These are phyloP conservation scores for Moesziomyces parantarcticus DNA, from an alignment of 1,284 basidiomycete species.

Conservation along the genomic window DNA sequence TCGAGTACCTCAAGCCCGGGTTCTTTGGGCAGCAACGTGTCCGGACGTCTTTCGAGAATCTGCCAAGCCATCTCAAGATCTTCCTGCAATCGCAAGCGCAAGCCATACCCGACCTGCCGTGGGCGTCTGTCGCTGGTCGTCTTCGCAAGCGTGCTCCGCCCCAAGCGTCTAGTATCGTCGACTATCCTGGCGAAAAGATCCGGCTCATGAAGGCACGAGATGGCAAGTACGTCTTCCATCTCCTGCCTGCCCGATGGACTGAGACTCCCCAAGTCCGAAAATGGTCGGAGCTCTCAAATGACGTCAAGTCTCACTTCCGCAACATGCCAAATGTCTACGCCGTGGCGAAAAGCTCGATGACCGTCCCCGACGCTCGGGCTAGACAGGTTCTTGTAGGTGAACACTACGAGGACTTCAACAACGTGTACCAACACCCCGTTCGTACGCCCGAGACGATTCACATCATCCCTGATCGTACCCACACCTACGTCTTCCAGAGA, in stretches of 20 bases:
- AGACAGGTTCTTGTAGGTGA: background rate
- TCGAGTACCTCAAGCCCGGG: background rate
- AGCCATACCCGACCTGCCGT: background rate
- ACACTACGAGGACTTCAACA: background rate
- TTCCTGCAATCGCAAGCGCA: background rate
- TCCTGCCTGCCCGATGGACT: background rate
- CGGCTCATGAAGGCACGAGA: background rate
- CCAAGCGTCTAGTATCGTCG: background rate
- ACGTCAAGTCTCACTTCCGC: background rate
- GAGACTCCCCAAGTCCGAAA: background rate
- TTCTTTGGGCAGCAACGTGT: background rate
- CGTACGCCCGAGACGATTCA: background rate
- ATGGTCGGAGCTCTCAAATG: background rate
- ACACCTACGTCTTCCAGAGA: constrained; percentile 1
- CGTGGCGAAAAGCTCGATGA: background rate
- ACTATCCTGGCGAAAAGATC: constrained; percentile 1
- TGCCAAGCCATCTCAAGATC: background rate
- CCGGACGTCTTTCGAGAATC: background rate
- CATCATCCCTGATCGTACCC: background rate
- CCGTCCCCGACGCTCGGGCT: background rate
- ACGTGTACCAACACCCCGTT: background rate
- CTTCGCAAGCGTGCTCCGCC: background rate
- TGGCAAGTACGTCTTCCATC: constrained; percentile 3
- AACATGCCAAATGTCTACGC: background rate
- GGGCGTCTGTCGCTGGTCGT: background rate